These are phyloP conservation scores for Naganishia friedmannii DNA, from an alignment of 768 basidiomycete species.

Conservation along the genomic window DNA sequence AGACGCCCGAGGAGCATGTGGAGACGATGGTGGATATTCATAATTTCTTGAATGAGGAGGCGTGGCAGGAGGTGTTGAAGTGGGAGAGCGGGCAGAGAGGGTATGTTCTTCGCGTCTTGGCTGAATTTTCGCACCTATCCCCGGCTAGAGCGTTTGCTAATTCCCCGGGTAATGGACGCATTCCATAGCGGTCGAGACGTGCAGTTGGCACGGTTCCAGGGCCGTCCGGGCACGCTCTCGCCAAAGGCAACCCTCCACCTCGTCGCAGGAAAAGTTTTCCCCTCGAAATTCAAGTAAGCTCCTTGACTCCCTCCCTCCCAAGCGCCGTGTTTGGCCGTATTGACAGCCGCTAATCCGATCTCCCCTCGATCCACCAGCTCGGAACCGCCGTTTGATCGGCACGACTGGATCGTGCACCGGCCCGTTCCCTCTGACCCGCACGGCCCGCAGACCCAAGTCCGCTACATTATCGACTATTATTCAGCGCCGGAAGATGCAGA, in stretches of 20 bases:
- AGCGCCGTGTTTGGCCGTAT: too few species aligned
- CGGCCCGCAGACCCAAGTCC: constrained; percentile 59
- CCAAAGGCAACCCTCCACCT: constrained; percentile 88
- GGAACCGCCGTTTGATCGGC: constrained; percentile 93
- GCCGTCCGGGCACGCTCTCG: constrained; percentile 85
- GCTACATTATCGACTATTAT: constrained; percentile 99
- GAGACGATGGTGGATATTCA: constrained; percentile 98
- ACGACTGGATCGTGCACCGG: constrained; percentile 93
- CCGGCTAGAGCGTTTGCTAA: too few species aligned
- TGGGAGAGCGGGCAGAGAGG: constrained; percentile 75
- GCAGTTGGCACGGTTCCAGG: constrained; percentile 78
- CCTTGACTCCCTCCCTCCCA: background rate
- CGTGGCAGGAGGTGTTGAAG: constrained; percentile 88
- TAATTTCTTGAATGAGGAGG: constrained; percentile 94
- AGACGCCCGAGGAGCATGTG: constrained; percentile 89
- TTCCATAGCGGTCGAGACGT: constrained; percentile 62
- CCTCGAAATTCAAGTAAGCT: constrained; percentile 81
- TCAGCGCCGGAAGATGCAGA: constrained; percentile 83
- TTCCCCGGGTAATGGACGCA: background rate
- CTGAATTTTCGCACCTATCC: too few species aligned
- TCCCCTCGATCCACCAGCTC: constrained; percentile 56
- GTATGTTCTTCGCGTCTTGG: constrained; percentile 54
- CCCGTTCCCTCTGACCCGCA: constrained; percentile 51
- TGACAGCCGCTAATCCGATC: background rate
- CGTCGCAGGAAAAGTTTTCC: constrained; percentile 83